Evolutionary conservation across 192 early-diverging fungal species (phyloP).

Genomic region (Coemansia sp.): DNA sequence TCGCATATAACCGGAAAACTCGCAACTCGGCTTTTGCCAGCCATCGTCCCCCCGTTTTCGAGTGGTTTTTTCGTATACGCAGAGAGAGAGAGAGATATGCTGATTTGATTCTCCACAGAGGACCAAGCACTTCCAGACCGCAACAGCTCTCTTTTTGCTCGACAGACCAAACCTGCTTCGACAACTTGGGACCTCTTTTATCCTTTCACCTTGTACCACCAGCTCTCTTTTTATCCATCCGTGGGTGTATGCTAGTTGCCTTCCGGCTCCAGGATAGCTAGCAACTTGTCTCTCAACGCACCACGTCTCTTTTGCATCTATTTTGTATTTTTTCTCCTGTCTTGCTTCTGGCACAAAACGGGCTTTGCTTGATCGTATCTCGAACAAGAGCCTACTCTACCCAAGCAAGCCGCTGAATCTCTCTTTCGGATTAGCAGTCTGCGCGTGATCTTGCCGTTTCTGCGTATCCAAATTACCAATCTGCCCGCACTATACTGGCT

Average conservation of each 20-base stretch:
- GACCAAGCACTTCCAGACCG: conserved; percentile 1
- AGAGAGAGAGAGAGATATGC: conserved; percentile 1
- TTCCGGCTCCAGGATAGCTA: neutral
- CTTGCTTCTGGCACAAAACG: neutral
- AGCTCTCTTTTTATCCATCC: conserved; percentile 11
- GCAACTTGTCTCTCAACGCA: neutral
- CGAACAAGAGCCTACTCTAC: neutral
- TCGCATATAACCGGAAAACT: conserved; percentile 4
- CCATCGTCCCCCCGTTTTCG: neutral
- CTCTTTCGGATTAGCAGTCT: conserved; percentile 10
- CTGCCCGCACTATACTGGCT: conserved; percentile 39
- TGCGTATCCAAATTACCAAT: too few relatives aligned
- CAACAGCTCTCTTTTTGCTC: neutral
- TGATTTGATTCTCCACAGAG: conserved; percentile 1
- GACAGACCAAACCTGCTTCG: neutral
- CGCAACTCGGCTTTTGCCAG: neutral
- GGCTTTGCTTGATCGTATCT: neutral
- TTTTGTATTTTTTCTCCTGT: conserved; percentile 9
- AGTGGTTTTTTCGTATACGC: too few relatives aligned
- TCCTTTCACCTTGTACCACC: conserved; percentile 9
- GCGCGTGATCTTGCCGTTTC: conserved; percentile 8
- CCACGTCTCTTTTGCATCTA: conserved; percentile 14
- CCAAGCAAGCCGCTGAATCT: neutral
- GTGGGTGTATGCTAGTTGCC: conserved; percentile 14
- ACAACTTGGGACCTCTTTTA: neutral